Conservation (phyloP, 345 rosid genomes). For the Syzygium aromaticum region DNA sequence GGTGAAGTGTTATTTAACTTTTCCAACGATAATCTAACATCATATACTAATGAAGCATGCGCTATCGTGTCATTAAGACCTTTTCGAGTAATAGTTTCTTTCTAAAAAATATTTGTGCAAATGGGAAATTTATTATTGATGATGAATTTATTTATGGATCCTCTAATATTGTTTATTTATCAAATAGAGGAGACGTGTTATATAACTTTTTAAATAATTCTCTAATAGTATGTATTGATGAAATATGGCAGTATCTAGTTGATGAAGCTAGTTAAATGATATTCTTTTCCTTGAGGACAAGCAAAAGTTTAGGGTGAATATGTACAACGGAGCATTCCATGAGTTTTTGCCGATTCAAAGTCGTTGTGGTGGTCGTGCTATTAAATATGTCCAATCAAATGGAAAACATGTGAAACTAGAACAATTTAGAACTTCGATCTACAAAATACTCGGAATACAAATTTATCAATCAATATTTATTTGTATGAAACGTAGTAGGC, state of each 20-base stretch:
- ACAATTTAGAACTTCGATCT: neutral
- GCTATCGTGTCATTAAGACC: neutral
- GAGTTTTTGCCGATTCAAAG: neutral
- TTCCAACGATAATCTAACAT: neutral
- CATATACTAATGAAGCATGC: neutral
- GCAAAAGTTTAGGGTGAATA: neutral
- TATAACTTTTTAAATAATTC: neutral
- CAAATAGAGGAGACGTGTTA: neutral
- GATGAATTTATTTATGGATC: neutral
- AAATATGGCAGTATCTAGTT: neutral
- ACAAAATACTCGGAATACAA: neutral
- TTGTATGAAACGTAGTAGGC: neutral
- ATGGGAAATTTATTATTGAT: neutral
- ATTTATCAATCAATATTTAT: neutral
- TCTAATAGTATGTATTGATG: neutral
- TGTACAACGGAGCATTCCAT: neutral
- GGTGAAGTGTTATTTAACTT: neutral
- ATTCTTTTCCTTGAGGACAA: neutral
- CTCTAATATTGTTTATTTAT: neutral
- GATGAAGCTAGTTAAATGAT: neutral
- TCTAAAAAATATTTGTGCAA: neutral
- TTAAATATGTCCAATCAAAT: neutral
- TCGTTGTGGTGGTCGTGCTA: neutral
- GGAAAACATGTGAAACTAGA: neutral
- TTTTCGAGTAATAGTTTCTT: neutral